Percentiles rank a stretch among this genome's conserved stretches.
Conservation (phyloP, 768 basidiomycete genomes). For the Clathrus columnatus region DNA sequence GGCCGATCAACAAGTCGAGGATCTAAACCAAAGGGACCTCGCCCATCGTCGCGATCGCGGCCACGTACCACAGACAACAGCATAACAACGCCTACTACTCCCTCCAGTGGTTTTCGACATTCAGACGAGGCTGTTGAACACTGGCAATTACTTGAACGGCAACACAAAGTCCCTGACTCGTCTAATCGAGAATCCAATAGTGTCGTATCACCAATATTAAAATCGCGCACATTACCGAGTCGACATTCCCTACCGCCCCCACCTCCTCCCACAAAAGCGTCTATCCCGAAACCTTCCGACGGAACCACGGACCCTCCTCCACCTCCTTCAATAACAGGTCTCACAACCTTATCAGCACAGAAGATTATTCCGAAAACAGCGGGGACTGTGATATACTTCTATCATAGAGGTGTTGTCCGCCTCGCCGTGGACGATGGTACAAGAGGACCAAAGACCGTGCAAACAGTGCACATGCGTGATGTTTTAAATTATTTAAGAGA, state of each 20-base stretch:
- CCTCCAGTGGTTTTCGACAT: too few relatives aligned
- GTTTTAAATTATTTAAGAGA: neutral
- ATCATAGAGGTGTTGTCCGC: neutral
- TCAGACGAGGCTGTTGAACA: neutral
- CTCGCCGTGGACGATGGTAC: neutral
- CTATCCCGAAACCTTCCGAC: too few relatives aligned
- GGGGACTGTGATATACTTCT: neutral
- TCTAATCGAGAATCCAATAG: neutral
- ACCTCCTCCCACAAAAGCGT: neutral
- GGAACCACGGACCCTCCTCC: neutral
- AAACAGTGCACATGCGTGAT: neutral
- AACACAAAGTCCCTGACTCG: neutral
- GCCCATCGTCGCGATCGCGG: neutral
- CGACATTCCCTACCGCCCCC: neutral
- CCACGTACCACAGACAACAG: neutral
- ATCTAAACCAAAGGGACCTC: neutral
- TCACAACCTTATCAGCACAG: neutral
- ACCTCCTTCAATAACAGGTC: neutral
- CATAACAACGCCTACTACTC: neutral
- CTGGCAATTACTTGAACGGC: neutral
- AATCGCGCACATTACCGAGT: neutral
- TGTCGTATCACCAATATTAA: neutral
- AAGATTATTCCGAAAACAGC: neutral
- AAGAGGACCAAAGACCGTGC: neutral
- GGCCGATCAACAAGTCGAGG: neutral